Conservation (phyloP, 352 stramenopile species). For the Globisporangium rhizosaccharum region DNA sequence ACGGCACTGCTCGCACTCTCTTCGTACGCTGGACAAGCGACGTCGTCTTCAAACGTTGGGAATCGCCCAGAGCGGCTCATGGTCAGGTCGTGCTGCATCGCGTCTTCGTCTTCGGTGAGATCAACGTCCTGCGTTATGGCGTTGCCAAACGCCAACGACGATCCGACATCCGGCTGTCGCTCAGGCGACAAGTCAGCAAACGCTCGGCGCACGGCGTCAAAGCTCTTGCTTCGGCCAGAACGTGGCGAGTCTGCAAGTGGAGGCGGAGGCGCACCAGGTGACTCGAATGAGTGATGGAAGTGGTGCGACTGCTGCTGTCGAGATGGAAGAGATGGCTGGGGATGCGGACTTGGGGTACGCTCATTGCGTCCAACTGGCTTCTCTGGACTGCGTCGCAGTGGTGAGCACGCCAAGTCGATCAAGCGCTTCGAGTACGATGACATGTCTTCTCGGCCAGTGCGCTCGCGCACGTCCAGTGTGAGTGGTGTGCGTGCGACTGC, state of each 20-base stretch:
- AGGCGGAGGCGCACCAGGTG: neutral
- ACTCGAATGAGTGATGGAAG: neutral
- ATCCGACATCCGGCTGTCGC: neutral
- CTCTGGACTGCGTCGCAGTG: constrained; percentile 8
- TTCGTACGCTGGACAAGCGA: constrained; percentile 55
- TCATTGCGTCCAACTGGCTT: neutral
- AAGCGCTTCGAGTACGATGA: constrained; percentile 5
- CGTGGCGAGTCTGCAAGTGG: neutral
- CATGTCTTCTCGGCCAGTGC: neutral
- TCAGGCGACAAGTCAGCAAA: constrained; percentile 17
- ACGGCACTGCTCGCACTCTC: constrained; percentile 13
- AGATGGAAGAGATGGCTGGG: neutral
- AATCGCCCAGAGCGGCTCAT: constrained; percentile 19
- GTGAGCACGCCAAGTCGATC: constrained; percentile 26
- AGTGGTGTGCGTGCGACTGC: neutral
- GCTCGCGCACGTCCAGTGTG: neutral
- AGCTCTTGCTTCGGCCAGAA: constrained; percentile 16
- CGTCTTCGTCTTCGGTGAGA: constrained; percentile 20
- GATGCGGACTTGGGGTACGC: neutral
- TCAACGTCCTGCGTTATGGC: constrained; percentile 5
- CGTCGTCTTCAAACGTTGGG: constrained; percentile 55
- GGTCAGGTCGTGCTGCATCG: constrained; percentile 15
- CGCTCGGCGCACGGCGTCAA: constrained; percentile 19
- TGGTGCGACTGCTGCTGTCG: neutral
- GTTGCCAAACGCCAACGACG: neutral